Percentiles rank a stretch among this genome's conserved stretches.
These are phyloP conservation scores for Panicum miliaceum DNA, from an alignment of 176 grass and related monocot genomes.

Conservation along the genomic window DNA sequence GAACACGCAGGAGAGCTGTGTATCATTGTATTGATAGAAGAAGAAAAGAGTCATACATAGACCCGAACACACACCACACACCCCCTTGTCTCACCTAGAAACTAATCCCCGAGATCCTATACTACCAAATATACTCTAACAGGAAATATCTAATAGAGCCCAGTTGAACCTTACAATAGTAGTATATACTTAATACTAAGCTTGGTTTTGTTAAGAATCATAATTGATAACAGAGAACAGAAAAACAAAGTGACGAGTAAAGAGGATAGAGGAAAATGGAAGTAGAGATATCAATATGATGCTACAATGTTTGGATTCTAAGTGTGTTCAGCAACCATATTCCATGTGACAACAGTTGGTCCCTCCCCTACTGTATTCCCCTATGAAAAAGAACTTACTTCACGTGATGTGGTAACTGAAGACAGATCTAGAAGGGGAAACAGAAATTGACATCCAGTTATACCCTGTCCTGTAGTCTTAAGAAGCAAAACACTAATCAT, in stretches of 20 bases:
- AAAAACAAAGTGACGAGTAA: background rate
- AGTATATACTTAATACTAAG: slow-evolving; percentile 3
- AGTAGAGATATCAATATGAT: background rate
- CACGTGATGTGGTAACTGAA: slow-evolving; percentile 1
- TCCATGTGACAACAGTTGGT: slow-evolving; percentile 8
- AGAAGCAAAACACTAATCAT: slow-evolving; percentile 27
- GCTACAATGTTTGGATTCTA: background rate
- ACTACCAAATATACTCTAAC: background rate
- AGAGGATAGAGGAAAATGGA: background rate
- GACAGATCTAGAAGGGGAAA: background rate
- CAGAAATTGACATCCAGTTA: slow-evolving; percentile 8
- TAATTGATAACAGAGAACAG: slow-evolving; percentile 28
- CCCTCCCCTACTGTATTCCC: background rate
- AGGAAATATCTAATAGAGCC: background rate
- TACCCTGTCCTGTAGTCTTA: background rate
- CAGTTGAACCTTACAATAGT: background rate
- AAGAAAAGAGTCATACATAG: too few relatives aligned
- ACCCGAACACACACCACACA: too few relatives aligned
- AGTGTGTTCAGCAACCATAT: background rate
- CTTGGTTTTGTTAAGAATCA: background rate
- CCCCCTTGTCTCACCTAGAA: too few relatives aligned
- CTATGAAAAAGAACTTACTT: background rate
- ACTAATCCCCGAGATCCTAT: too few relatives aligned
- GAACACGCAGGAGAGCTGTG: too few relatives aligned
- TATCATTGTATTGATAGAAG: too few relatives aligned